Conservation (phyloP, 192 early-diverging fungal genomes). For the Paraglomus occultum region DNA sequence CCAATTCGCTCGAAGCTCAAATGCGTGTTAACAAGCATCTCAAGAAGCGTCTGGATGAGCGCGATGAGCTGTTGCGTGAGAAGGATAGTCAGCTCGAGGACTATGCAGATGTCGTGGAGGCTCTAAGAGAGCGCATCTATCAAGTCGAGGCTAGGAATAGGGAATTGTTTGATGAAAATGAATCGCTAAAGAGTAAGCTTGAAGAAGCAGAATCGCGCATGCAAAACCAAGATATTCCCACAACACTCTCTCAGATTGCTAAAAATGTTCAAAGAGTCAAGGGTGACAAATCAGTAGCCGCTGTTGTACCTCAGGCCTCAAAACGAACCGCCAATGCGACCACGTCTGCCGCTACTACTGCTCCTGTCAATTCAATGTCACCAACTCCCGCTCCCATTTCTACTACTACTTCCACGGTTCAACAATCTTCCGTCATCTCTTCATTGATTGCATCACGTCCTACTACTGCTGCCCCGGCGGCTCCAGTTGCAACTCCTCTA, state of each 20-base stretch:
- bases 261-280: slow-evolving; percentile 22
- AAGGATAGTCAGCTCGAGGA: not conserved
- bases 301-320: too few relatives aligned
- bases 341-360: not conserved
- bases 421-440: not conserved
- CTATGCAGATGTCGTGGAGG: slow-evolving; percentile 2
- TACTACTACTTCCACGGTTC: not conserved
- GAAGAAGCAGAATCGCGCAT: not conserved
- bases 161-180: slow-evolving; percentile 11
- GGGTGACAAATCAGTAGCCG: not conserved
- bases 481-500: not conserved
- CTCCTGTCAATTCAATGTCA: not conserved
- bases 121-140: slow-evolving; percentile 1
- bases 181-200: not conserved
- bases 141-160: slow-evolving; percentile 12
- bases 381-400: not conserved
- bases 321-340: too few relatives aligned
- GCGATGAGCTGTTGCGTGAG: not conserved
- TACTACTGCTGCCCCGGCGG: not conserved
- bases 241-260: not conserved
- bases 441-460: not conserved
- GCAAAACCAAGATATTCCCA: not conserved
- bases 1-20: not conserved
- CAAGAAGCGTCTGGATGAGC: not conserved
- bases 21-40: not conserved